A percentile compares a stretch with the other conserved stretches of the same genome.
Conservation (phyloP, 306 rosid genomes). For the Fragaria nilgerrensis region DNA sequence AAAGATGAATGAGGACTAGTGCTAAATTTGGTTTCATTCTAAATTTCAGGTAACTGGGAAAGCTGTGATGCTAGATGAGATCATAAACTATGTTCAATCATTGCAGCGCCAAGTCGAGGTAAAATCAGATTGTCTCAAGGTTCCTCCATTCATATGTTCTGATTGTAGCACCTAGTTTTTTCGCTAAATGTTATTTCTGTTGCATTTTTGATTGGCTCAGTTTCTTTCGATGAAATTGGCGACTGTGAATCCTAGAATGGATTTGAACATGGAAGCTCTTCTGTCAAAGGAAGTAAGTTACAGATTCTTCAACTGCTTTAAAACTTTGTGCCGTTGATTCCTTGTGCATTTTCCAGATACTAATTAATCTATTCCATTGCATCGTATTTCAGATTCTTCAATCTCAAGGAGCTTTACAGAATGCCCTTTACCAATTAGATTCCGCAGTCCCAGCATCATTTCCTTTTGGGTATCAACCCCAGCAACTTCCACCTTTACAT, state of each 20-base stretch:
- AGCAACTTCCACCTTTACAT: constrained; percentile 39
- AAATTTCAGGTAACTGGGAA: constrained; percentile 77
- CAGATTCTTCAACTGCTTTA: background rate
- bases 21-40: constrained; percentile 7
- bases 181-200: constrained; percentile 8
- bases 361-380: constrained; percentile 1
- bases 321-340: background rate
- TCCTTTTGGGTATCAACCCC: constrained; percentile 37
- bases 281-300: constrained; percentile 52
- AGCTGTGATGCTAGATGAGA: constrained; percentile 95
- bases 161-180: background rate
- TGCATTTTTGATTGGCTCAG: constrained; percentile 28
- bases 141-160: background rate
- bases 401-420: constrained; percentile 38
- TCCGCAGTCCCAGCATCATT: constrained; percentile 32
- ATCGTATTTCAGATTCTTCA: constrained; percentile 40
- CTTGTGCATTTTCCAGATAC: background rate
- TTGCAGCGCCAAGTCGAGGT: constrained; percentile 67
- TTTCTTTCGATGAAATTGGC: constrained; percentile 66
- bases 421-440: constrained; percentile 35
- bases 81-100: constrained; percentile 86
- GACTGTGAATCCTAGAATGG: constrained; percentile 57
- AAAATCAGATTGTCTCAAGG: constrained; percentile 15
- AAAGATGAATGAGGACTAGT: constrained; percentile 3
- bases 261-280: constrained; percentile 44